Conservation (phyloP, 2,329 filamentous ascomycete genomes). For the Aspergillus transmontanensis region DNA sequence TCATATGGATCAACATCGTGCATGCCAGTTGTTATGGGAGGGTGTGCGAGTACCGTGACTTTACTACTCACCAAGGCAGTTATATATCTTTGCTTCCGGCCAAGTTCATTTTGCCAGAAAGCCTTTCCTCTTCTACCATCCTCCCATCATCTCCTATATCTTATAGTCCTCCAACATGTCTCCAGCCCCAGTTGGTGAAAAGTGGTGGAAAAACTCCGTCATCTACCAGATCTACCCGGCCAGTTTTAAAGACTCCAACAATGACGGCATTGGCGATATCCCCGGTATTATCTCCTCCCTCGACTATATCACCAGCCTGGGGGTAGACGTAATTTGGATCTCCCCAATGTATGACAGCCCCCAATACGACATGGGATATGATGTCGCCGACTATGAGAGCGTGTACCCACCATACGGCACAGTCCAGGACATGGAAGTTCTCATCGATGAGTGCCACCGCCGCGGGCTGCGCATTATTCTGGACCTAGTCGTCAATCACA, state of each 20-base stretch:
- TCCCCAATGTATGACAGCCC: slow-evolving; percentile 54
- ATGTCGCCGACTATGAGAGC: slow-evolving; percentile 62
- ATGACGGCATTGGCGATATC: slow-evolving; percentile 64
- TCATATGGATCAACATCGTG: slow-evolving; percentile 4
- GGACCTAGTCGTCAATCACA: slow-evolving; percentile 78
- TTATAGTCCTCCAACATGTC: slow-evolving; percentile 7
- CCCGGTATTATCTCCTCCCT: slow-evolving; percentile 65
- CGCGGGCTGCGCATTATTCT: slow-evolving; percentile 71
- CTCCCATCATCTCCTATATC: background rate
- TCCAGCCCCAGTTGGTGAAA: slow-evolving; percentile 10
- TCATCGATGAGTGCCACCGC: slow-evolving; percentile 61
- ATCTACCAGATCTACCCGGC: slow-evolving; percentile 60
- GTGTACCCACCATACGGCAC: slow-evolving; percentile 66
- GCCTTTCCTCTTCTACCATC: background rate
- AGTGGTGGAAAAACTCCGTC: slow-evolving; percentile 43
- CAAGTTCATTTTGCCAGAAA: background rate
- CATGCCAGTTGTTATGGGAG: background rate
- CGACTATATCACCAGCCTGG: slow-evolving; percentile 64
- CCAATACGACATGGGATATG: slow-evolving; percentile 57
- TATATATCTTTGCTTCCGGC: background rate
- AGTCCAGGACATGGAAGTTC: slow-evolving; percentile 62
- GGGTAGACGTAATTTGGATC: slow-evolving; percentile 62
- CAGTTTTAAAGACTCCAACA: slow-evolving; percentile 54
- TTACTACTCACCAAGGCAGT: background rate
- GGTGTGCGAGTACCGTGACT: background rate